These are phyloP conservation scores for Pezicula carpinea DNA, from an alignment of 2,329 filamentous ascomycete genomes.

Conservation along the genomic window DNA sequence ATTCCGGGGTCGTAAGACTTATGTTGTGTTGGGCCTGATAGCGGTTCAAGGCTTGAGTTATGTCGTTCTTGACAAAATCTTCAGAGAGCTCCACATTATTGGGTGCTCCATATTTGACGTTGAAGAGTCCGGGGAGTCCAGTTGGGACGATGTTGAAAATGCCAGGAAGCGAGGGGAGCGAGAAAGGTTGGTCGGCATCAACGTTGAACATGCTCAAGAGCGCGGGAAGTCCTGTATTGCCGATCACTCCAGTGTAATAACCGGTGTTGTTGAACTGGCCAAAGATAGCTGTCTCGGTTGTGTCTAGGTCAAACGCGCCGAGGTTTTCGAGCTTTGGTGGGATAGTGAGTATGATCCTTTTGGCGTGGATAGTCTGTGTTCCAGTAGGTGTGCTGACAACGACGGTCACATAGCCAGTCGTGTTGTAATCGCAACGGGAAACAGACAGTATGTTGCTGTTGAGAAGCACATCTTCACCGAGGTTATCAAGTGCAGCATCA, in stretches of 20 bases:
- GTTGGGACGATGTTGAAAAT: constrained; percentile 23
- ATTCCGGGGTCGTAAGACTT: constrained; percentile 3
- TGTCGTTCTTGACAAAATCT: constrained; percentile 11
- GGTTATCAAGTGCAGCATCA: constrained; percentile 4
- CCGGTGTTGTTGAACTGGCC: constrained; percentile 30
- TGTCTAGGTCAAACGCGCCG: constrained; percentile 30
- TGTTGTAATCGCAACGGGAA: constrained; percentile 5
- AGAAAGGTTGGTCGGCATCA: constrained; percentile 23
- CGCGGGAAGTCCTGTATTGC: constrained; percentile 31
- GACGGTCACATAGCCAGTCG: constrained; percentile 19
- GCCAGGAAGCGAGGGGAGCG: constrained; percentile 27
- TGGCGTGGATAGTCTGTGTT: constrained; percentile 30
- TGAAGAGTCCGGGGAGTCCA: constrained; percentile 9
- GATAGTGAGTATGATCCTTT: constrained; percentile 37
- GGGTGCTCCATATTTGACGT: constrained; percentile 11
- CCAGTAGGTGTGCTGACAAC: constrained; percentile 28
- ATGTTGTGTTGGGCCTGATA: constrained; percentile 7
- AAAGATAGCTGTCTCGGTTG: constrained; percentile 32
- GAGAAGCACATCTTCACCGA: constrained; percentile 11
- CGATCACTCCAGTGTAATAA: constrained; percentile 35
- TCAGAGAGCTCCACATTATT: constrained; percentile 3
- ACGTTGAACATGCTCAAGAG: constrained; percentile 23
- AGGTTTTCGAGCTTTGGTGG: constrained; percentile 35
- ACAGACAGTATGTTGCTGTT: constrained; percentile 12
- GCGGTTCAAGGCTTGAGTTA: constrained; percentile 7